These are phyloP conservation scores for Apiospora sp. DNA, from an alignment of 2,329 filamentous ascomycete species.

Conservation along the genomic window DNA sequence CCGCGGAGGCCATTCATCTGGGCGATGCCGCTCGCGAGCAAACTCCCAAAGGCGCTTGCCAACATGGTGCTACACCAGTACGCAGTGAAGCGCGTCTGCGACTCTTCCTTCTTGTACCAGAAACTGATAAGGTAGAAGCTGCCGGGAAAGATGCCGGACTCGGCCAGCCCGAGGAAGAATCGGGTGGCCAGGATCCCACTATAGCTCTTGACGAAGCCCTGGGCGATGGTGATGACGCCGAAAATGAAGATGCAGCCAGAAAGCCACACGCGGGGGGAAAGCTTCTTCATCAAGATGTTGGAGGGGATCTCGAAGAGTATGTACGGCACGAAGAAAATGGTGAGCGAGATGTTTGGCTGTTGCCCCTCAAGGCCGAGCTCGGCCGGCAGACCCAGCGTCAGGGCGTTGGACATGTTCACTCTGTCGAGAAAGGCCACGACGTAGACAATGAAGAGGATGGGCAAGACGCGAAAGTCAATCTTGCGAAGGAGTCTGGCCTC, in stretches of 20 bases:
- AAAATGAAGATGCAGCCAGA: conserved; percentile 28
- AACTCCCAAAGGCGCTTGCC: conserved; percentile 26
- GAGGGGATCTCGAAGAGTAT: conserved; percentile 43
- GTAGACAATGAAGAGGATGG: conserved; percentile 38
- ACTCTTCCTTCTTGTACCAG: conserved; percentile 45
- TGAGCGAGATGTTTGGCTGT: conserved; percentile 38
- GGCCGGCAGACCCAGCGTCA: conserved; percentile 41
- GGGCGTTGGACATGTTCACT: conserved; percentile 42
- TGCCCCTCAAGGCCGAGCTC: conserved; percentile 41
- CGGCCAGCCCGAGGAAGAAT: conserved; percentile 44
- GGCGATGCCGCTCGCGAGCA: conserved; percentile 44
- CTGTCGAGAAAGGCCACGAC: conserved; percentile 39
- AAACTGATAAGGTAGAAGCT: conserved; percentile 44
- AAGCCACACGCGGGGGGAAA: conserved; percentile 10
- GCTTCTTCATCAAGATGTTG: conserved; percentile 39
- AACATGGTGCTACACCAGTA: conserved; percentile 36
- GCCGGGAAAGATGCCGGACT: conserved; percentile 44
- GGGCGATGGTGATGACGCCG: conserved; percentile 37
- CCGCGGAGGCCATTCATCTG: conserved; percentile 71
- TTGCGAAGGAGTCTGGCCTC: not conserved
- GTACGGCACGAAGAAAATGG: conserved; percentile 43
- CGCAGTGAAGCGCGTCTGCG: conserved; percentile 35
- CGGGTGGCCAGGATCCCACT: conserved; percentile 38
- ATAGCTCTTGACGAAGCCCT: conserved; percentile 39
- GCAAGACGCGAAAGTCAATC: conserved; percentile 27